Conservation (phyloP, 768 basidiomycete genomes). For the Hypholoma fasciculare region DNA sequence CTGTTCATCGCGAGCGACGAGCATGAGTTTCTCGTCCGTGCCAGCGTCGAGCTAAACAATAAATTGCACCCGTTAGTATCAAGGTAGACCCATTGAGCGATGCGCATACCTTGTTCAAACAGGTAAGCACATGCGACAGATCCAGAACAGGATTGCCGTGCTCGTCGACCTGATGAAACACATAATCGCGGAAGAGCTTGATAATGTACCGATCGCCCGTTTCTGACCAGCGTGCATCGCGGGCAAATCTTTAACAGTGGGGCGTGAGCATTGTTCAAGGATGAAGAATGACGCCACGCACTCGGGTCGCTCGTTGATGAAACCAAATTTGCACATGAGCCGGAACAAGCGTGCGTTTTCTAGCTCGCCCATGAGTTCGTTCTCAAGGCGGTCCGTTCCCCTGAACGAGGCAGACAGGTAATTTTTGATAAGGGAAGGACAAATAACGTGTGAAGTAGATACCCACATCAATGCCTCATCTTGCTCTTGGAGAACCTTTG, state of each 20-base stretch:
- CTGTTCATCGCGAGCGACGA: slow-evolving; percentile 93
- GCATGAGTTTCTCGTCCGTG: slow-evolving; percentile 92
- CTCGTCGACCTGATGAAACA: slow-evolving; percentile 97
- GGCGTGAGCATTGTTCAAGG: background rate
- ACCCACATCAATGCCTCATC: slow-evolving; percentile 80
- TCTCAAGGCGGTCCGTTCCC: slow-evolving; percentile 78
- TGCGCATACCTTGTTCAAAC: slow-evolving; percentile 73
- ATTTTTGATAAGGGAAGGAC: background rate
- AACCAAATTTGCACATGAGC: slow-evolving; percentile 90
- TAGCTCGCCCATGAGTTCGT: slow-evolving; percentile 82
- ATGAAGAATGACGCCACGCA: slow-evolving; percentile 39
- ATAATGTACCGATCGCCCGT: slow-evolving; percentile 98
- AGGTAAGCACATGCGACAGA: slow-evolving; percentile 86
- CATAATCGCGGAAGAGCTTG: slow-evolving; percentile 97
- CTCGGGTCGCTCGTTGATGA: slow-evolving; percentile 99
- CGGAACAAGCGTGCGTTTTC: slow-evolving; percentile 94
- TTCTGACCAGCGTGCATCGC: slow-evolving; percentile 96
- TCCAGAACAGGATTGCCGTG: slow-evolving; percentile 87
- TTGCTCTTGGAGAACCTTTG: slow-evolving; percentile 73
- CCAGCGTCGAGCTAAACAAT: slow-evolving; percentile 80
- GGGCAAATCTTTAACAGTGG: slow-evolving; percentile 68
- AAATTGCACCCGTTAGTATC: background rate
- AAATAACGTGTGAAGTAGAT: background rate
- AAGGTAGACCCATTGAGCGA: background rate
- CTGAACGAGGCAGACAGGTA: slow-evolving; percentile 35